A percentile compares a stretch with the other conserved stretches of the same genome.
These are phyloP conservation scores for Phytopythium mirpurense DNA, from an alignment of 352 stramenopile species.

Conservation along the genomic window DNA sequence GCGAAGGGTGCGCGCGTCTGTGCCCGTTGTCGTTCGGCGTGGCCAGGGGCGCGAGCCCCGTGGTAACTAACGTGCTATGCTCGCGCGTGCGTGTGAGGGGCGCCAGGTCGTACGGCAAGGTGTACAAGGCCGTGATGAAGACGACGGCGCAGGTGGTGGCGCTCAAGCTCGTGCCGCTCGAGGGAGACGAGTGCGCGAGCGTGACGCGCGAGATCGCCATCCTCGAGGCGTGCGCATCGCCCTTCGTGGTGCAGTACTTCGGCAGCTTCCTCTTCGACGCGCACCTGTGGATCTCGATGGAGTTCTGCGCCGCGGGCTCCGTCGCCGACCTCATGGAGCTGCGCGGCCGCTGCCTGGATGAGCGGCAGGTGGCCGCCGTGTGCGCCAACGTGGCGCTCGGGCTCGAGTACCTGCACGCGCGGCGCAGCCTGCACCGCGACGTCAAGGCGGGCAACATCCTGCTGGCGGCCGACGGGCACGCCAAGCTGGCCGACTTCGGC, in stretches of 20 bases:
- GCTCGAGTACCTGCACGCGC: conserved; percentile 76
- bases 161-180: conserved; percentile 83
- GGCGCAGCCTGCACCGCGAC: conserved; percentile 82
- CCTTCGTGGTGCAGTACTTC: conserved; percentile 85
- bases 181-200: conserved; percentile 53
- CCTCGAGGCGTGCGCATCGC: conserved; percentile 70
- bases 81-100: too few species aligned
- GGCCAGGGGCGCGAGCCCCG: too few species aligned
- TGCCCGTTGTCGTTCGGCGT: not conserved
- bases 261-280: conserved; percentile 71
- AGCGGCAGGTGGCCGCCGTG: conserved; percentile 67
- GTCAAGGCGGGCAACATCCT: conserved; percentile 89
- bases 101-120: conserved; percentile 80
- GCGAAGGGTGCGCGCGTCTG: conserved; percentile 44
- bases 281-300: conserved; percentile 87
- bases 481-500: conserved; percentile 89
- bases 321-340: conserved; percentile 75
- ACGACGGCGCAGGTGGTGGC: conserved; percentile 57
- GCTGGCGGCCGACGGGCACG: conserved; percentile 50
- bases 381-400: conserved; percentile 66
- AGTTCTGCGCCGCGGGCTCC: conserved; percentile 83
- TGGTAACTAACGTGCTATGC: too few species aligned
- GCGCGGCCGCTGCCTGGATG: conserved; percentile 38
- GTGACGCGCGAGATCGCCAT: conserved; percentile 86
- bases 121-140: conserved; percentile 76